Conservation (phyloP, 2,329 filamentous ascomycete genomes). For the Calonectria fujianensis region DNA sequence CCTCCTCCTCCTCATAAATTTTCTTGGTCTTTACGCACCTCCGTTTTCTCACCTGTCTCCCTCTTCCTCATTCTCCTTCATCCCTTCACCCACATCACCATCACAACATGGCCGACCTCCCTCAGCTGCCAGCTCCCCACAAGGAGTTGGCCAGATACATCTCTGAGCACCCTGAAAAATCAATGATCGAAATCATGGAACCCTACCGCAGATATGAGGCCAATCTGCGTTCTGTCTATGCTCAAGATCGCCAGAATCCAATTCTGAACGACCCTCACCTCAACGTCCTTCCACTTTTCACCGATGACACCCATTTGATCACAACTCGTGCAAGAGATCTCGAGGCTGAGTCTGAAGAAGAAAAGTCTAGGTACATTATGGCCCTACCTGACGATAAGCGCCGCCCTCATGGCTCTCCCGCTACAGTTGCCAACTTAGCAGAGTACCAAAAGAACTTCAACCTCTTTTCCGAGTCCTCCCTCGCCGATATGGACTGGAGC, state of each 20-base stretch:
- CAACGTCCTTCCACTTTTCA: constrained; percentile 81
- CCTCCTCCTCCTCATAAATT: neutral
- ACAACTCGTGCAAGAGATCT: constrained; percentile 78
- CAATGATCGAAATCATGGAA: constrained; percentile 75
- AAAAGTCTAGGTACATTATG: constrained; percentile 83
- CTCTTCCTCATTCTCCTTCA: neutral
- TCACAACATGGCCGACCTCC: constrained; percentile 64
- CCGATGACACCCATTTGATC: constrained; percentile 72
- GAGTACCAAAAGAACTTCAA: constrained; percentile 88
- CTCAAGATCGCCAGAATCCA: constrained; percentile 78
- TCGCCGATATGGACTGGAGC: constrained; percentile 86
- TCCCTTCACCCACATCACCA: constrained; percentile 6
- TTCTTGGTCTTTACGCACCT: constrained; percentile 4
- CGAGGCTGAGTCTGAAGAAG: constrained; percentile 73
- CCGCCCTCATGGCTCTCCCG: constrained; percentile 76
- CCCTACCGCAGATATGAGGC: constrained; percentile 82
- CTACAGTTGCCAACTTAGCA: constrained; percentile 79
- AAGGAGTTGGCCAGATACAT: constrained; percentile 72
- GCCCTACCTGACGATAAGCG: constrained; percentile 77
- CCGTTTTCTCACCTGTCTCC: neutral
- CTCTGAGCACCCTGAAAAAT: constrained; percentile 69
- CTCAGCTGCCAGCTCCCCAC: constrained; percentile 68
- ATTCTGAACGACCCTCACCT: constrained; percentile 73
- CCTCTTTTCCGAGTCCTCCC: constrained; percentile 86
- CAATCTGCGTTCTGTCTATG: constrained; percentile 79